These are phyloP conservation scores for Dendrocalamus sinicus DNA, from an alignment of 176 grass and related monocot species.

Conservation along the genomic window DNA sequence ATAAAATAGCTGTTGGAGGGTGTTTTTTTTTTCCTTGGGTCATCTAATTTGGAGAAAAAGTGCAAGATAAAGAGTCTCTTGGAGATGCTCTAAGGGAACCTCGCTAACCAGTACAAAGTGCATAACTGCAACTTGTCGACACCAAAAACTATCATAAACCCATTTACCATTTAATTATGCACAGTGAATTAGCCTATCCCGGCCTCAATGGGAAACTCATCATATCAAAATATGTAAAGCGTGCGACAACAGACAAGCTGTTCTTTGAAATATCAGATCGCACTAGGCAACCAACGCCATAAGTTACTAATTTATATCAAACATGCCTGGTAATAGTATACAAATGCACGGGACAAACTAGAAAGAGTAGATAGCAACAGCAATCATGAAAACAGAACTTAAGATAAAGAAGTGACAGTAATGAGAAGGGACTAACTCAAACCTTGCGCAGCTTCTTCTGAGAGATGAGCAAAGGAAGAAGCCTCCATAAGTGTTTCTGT, in stretches of 20 bases:
- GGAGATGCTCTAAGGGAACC: too few species aligned
- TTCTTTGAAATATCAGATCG: neutral
- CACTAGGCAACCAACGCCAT: conserved; percentile 3
- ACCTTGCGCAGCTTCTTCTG: conserved; percentile 65
- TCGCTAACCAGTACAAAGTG: neutral
- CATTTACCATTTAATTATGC: neutral
- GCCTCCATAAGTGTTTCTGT: conserved; percentile 92
- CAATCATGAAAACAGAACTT: neutral
- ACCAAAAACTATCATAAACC: neutral
- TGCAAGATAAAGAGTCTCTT: too few species aligned
- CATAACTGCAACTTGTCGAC: neutral
- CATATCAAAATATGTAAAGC: neutral
- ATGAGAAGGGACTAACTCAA: conserved; percentile 12
- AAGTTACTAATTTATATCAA: neutral
- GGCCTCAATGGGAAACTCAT: neutral
- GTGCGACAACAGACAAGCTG: neutral
- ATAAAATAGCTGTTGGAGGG: too few species aligned
- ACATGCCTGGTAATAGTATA: neutral
- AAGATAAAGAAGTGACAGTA: neutral
- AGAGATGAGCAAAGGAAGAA: conserved; percentile 77
- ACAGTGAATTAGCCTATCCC: neutral
- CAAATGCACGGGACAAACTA: neutral
- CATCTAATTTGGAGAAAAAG: too few species aligned
- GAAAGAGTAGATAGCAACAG: neutral
- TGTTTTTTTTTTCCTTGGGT: too few species aligned